A percentile compares a stretch with the other conserved stretches of the same genome.
phyloP scores from a whole-genome alignment of 352 stramenopile species.

The Peronospora farinosa region DNA sequence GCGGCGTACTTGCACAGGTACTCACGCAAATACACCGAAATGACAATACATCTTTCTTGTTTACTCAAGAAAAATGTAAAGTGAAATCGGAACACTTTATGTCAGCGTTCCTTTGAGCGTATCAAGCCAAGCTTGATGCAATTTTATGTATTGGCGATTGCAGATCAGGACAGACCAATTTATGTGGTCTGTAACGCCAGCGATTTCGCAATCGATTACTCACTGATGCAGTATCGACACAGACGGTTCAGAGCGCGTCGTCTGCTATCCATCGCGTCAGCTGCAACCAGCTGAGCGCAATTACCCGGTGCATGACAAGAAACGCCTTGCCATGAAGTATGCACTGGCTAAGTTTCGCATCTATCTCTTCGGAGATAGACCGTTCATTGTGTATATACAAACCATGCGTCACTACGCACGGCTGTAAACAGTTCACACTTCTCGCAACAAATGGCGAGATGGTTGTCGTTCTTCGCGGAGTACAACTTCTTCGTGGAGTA shows the following conservation, averaged over 20 bases:
- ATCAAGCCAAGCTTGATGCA: background rate
- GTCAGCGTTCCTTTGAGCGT: background rate
- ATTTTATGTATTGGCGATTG: background rate
- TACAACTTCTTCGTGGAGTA: too few relatives aligned
- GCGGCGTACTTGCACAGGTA: too few relatives aligned
- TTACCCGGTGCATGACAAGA: too few relatives aligned
- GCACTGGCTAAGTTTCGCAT: too few relatives aligned
- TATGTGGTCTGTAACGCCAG: background rate
- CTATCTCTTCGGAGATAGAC: constrained; percentile 1
- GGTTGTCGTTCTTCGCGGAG: too few relatives aligned
- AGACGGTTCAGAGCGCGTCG: background rate
- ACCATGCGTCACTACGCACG: constrained; percentile 1
- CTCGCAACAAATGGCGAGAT: too few relatives aligned
- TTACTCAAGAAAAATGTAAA: too few relatives aligned
- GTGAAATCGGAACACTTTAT: background rate
- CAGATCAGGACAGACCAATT: background rate
- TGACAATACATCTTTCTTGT: too few relatives aligned
- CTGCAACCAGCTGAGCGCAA: too few relatives aligned
- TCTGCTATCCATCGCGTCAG: constrained; percentile 1
- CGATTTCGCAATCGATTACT: background rate
- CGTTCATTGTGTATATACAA: background rate
- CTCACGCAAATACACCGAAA: too few relatives aligned
- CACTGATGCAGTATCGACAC: too few relatives aligned
- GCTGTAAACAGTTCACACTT: constrained; percentile 1
- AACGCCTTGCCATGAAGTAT: too few relatives aligned